Evolutionary conservation across 768 basidiomycete genomes (phyloP).

Genomic region (Strobilomyces dryophilus): DNA sequence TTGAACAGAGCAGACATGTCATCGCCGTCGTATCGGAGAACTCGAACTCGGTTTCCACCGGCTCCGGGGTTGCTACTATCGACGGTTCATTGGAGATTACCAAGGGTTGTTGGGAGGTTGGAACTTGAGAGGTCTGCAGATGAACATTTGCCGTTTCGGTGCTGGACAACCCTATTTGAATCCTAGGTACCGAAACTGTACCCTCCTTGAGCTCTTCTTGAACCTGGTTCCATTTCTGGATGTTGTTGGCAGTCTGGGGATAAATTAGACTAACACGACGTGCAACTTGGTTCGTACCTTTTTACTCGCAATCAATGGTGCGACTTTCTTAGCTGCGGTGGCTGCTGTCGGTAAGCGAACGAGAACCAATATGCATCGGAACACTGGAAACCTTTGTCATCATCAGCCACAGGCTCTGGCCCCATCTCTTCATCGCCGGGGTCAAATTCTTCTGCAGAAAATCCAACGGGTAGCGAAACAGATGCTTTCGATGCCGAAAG

Average conservation of each 20-base stretch:
- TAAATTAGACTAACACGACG: slow-evolving; percentile 1
- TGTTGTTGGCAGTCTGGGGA: slow-evolving; percentile 77
- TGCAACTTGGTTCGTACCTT: slow-evolving; percentile 48
- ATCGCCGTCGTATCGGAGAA: slow-evolving; percentile 72
- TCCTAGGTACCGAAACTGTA: slow-evolving; percentile 23
- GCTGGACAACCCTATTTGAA: slow-evolving; percentile 6
- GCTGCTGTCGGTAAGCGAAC: slow-evolving; percentile 29
- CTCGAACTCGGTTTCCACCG: slow-evolving; percentile 65
- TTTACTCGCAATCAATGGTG: slow-evolving; percentile 79
- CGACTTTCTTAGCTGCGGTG: slow-evolving; percentile 61
- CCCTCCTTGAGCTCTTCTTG: slow-evolving; percentile 76
- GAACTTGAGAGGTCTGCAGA: slow-evolving; percentile 4
- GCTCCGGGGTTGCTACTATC: slow-evolving; percentile 35
- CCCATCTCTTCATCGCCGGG: slow-evolving; percentile 39
- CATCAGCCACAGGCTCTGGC: slow-evolving; percentile 41
- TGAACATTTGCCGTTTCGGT: slow-evolving; percentile 5
- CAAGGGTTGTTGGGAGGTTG: slow-evolving; percentile 9
- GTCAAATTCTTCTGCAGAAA: slow-evolving; percentile 60
- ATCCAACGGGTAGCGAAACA: slow-evolving; percentile 51
- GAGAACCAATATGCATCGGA: not conserved
- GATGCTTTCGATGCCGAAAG: slow-evolving; percentile 28
- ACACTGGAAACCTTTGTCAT: slow-evolving; percentile 36
- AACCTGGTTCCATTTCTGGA: slow-evolving; percentile 96
- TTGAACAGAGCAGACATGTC: slow-evolving; percentile 86
- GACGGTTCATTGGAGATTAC: slow-evolving; percentile 18